Percentiles rank a stretch among this genome's conserved stretches.
Evolutionary conservation across 192 early-diverging fungal species (phyloP).

Genomic region (Mortierella claussenii): DNA sequence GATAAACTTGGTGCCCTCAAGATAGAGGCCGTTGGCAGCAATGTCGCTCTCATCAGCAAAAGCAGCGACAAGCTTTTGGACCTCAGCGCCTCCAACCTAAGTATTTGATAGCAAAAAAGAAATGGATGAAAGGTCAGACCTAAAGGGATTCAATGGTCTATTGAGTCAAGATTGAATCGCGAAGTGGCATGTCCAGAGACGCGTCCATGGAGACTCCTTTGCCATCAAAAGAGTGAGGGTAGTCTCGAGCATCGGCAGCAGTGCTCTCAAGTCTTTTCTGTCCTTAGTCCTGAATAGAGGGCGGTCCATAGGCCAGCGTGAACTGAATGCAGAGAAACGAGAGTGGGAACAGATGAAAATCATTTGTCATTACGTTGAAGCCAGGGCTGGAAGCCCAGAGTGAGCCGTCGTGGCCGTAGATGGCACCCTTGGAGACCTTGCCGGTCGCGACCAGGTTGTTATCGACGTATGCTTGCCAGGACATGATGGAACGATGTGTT

Average conservation of each 20-base stretch:
- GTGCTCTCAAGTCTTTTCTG: background rate
- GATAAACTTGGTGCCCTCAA: slow-evolving; percentile 80
- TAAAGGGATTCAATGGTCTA: background rate
- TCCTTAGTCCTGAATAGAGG: too few species aligned
- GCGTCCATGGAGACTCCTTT: too few species aligned
- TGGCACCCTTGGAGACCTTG: slow-evolving; percentile 79
- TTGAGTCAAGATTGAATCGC: too few species aligned
- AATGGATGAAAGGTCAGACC: background rate
- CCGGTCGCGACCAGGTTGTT: slow-evolving; percentile 78
- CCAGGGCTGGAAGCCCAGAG: slow-evolving; percentile 82
- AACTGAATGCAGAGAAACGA: too few species aligned
- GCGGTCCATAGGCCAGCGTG: background rate
- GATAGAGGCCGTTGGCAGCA: slow-evolving; percentile 71
- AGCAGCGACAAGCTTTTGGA: slow-evolving; percentile 65
- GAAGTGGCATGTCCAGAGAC: too few species aligned
- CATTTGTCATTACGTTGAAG: slow-evolving; percentile 69
- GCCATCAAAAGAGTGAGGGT: too few species aligned
- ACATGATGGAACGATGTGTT: slow-evolving; percentile 61
- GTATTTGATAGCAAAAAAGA: background rate
- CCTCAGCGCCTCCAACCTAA: slow-evolving; percentile 68
- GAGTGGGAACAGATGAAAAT: background rate
- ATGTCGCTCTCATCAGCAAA: slow-evolving; percentile 68
- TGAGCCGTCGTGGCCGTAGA: slow-evolving; percentile 84
- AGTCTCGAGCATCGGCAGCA: background rate
- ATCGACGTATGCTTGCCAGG: slow-evolving; percentile 89